These are phyloP conservation scores for Starmerella apis DNA, from an alignment of 805 yeast species.

Conservation along the genomic window DNA sequence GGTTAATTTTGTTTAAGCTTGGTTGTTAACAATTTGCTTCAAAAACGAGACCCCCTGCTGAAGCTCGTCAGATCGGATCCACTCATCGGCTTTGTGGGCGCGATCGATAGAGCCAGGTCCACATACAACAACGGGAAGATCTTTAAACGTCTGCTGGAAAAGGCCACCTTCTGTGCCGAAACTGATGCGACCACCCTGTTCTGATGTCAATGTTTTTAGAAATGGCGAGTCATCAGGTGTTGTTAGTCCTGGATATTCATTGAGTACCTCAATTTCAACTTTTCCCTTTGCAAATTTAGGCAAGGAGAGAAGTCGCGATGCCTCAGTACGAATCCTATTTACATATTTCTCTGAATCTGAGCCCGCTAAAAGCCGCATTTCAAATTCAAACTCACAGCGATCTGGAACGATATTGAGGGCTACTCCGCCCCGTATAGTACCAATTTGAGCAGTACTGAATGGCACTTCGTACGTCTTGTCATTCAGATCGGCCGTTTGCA, in stretches of 20 bases:
- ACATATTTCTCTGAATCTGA: slow-evolving; percentile 7
- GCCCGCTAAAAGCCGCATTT: slow-evolving; percentile 19
- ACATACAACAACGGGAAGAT: slow-evolving; percentile 19
- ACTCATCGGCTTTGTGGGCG: slow-evolving; percentile 23
- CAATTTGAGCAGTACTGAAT: slow-evolving; percentile 18
- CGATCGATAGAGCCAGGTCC: slow-evolving; percentile 22
- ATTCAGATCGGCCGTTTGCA: neutral
- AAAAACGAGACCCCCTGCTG: slow-evolving; percentile 11
- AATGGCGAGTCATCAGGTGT: slow-evolving; percentile 9
- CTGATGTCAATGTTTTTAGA: neutral
- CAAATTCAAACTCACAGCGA: slow-evolving; percentile 19
- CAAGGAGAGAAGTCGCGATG: slow-evolving; percentile 5
- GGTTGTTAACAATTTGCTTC: neutral
- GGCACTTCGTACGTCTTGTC: slow-evolving; percentile 19
- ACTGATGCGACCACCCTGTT: slow-evolving; percentile 11
- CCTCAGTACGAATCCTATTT: slow-evolving; percentile 2
- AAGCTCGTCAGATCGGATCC: slow-evolving; percentile 13
- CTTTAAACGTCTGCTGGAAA: slow-evolving; percentile 15
- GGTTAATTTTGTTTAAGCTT: too few relatives aligned
- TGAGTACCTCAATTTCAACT: slow-evolving; percentile 12
- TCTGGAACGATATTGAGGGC: slow-evolving; percentile 22
- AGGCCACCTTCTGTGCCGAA: slow-evolving; percentile 23
- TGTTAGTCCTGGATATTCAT: slow-evolving; percentile 17
- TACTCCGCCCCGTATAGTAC: slow-evolving; percentile 18
- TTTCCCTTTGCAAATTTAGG: slow-evolving; percentile 9